Evolutionary conservation across 2,329 filamentous ascomycete species (phyloP), one percentile per base, ranked within the genome.

Genomic region (Diaporthe sp.): DNA sequence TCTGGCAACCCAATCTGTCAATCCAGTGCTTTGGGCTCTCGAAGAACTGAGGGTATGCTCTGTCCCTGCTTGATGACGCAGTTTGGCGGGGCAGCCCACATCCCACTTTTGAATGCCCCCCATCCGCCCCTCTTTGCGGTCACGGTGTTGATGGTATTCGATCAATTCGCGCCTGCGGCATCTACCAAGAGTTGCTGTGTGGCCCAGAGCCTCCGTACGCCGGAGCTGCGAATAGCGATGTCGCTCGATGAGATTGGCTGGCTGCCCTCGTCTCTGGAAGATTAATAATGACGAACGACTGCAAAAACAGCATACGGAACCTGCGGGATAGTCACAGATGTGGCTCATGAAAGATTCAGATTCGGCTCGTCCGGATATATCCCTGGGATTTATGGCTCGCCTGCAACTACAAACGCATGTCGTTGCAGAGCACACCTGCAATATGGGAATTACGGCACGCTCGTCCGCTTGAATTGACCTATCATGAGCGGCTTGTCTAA

Each of bases 31-130:
- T 55, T 55, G 46, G n/a, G 44, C 19, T 42, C 31, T 55, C 34
- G 25, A 31, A 39, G 37, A 34, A 34, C 49, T 31, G 28, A 51
- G 44, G 22, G 61, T 37, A 25, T 37, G n/a, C 46, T 55, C 22
- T 42, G 34, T 55, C 46, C 65, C 34, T 70, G 65, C 49, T 70
- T 42, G 61, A 70, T 70, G 65, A 70, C 65, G 65, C 65, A 70
- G 12, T 34, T 42, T 65, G 71, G 58, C 51, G 71, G 71, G 71
- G 58, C 57, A 73, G 28, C 51, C 71, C 71, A 73, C 71, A 73
- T 65, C 71, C 34, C 49, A 73, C 58, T 57, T 42, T 53, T 42
- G 17, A 53, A n/a, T n/a, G 44, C 22, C 44, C 70, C 71, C 37
- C 71, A 53, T 39, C 70, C 34, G 58, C 58, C 58, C 55, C 65